phyloP scores from a whole-genome alignment of 495 filamentous ascomycete species.

The Pseudomonodictys pantanalensis region DNA sequence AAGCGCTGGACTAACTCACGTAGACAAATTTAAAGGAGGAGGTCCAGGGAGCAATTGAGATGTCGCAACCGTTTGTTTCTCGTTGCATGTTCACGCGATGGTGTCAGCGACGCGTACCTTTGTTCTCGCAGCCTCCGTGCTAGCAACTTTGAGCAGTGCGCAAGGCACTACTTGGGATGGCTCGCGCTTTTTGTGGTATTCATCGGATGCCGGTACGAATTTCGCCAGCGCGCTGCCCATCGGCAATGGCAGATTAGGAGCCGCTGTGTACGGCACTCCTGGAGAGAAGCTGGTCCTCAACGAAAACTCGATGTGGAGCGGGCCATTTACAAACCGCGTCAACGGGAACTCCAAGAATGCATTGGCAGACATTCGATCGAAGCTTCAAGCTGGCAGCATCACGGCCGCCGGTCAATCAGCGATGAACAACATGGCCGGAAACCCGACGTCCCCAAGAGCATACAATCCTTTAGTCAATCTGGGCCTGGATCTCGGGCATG shows the following conservation, averaged over 20 bases:
- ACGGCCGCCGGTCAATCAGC: slow-evolving; percentile 45
- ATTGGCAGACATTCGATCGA: slow-evolving; percentile 42
- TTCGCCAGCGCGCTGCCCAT: slow-evolving; percentile 39
- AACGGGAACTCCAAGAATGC: slow-evolving; percentile 39
- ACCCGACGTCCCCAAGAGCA: slow-evolving; percentile 46
- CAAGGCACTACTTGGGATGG: no score
- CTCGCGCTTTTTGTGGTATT: neutral
- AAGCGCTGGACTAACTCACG: no score
- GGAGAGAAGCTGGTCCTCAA: slow-evolving; percentile 52
- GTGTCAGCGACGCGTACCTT: no score
- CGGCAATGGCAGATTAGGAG: slow-evolving; percentile 55
- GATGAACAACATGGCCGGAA: slow-evolving; percentile 45
- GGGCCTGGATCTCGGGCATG: slow-evolving; percentile 48
- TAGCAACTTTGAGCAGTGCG: no score
- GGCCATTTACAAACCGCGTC: slow-evolving; percentile 48
- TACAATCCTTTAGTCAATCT: slow-evolving; percentile 51
- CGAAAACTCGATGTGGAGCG: slow-evolving; percentile 56
- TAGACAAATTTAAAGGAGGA: no score
- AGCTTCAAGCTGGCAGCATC: slow-evolving; percentile 46
- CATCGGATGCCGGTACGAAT: neutral
- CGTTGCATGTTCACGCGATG: no score
- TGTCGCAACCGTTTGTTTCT: no score
- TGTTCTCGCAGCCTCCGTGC: no score
- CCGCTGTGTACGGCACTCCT: slow-evolving; percentile 49
- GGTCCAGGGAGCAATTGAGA: no score